Base-by-base conservation (phyloP, 805 yeast species). In the Spathaspora boniae region DNA sequence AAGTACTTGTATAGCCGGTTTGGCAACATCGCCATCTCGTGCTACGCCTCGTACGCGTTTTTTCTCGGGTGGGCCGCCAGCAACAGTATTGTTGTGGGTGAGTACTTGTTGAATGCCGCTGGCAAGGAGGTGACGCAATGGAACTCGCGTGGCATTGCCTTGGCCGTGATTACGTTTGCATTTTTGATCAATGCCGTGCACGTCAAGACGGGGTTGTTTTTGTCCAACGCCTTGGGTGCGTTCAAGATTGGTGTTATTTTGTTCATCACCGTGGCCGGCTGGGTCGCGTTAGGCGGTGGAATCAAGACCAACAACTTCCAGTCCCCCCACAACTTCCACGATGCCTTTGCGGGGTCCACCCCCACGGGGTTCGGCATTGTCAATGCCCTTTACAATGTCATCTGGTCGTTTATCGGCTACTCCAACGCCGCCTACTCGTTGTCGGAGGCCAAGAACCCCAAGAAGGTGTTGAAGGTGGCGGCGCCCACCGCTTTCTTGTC, bases 41-140 rank as follows among this genome's bases (percentile, higher is more conserved):
- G 64, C 70, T 67, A 67, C 48, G 88, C 86, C 0, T 66, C 88
- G 2, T 82, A 83, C 51, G 78, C 80, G 12, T 78, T 86, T 50
- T 72, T 83, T 49, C 65, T 86, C 32, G 93, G 93, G 24, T 86
- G 89, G 86, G 89, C 95, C 16, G 79, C 93, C 8, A 86, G 89
- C 56, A 83, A 84, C 57, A 80, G 89, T 15, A 77, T 83, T 33
- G 86, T 83, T 23, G 82, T 82, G 44, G 94, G 94, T 20, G 82
- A 81, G 51, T 85, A 82, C 60, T 69, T 86, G 41, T 66, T 85
- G 41, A 75, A 74, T 26, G 95, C 94, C 8, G 88, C 89, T 5
- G 81, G 76, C 26, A 70, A 65, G 12, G 82, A 78, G 41, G 70
- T 75, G 6, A 78, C 82, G 9, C 72, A 79, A 47, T 86, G 94